These are phyloP conservation scores for Erythrophleum fordii DNA, from an alignment of 306 rosid species.

Conservation along the genomic window DNA sequence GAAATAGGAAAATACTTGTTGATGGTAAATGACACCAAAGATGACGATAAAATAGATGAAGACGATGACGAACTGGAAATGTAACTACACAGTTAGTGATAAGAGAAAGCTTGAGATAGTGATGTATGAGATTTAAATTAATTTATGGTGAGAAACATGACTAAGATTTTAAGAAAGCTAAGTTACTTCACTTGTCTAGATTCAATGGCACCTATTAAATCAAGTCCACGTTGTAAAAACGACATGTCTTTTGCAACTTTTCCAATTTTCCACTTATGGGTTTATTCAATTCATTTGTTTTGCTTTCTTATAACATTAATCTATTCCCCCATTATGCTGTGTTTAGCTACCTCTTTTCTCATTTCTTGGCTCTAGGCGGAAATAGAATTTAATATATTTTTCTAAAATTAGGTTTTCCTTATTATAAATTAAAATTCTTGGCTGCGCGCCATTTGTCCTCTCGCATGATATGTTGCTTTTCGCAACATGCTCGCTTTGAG, in stretches of 20 bases:
- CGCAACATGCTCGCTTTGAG: background rate
- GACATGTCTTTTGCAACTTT: conserved; percentile 47
- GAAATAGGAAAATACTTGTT: background rate
- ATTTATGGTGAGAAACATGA: conserved; percentile 40
- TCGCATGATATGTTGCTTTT: background rate
- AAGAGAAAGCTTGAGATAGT: conserved; percentile 34
- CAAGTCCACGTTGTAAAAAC: conserved; percentile 63
- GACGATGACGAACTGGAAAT: conserved; percentile 34
- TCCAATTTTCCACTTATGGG: conserved; percentile 9
- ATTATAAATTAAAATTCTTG: background rate
- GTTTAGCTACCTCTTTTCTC: conserved; percentile 36
- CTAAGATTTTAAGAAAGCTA: conserved; percentile 39
- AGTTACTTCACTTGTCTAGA: conserved; percentile 49
- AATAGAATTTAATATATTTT: background rate
- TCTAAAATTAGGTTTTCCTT: conserved; percentile 2
- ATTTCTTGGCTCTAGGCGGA: conserved; percentile 18
- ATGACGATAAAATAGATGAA: conserved; percentile 47
- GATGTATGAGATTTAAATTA: conserved; percentile 46
- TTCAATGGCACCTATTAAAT: conserved; percentile 63
- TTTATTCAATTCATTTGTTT: conserved; percentile 43
- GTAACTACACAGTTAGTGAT: conserved; percentile 38
- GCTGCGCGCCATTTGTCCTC: background rate
- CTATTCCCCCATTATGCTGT: conserved; percentile 37
- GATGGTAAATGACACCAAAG: conserved; percentile 15
- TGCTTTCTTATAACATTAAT: conserved; percentile 36